phyloP scores from a whole-genome alignment of 2,329 filamentous ascomycete species.

The Fusarium compactum region DNA sequence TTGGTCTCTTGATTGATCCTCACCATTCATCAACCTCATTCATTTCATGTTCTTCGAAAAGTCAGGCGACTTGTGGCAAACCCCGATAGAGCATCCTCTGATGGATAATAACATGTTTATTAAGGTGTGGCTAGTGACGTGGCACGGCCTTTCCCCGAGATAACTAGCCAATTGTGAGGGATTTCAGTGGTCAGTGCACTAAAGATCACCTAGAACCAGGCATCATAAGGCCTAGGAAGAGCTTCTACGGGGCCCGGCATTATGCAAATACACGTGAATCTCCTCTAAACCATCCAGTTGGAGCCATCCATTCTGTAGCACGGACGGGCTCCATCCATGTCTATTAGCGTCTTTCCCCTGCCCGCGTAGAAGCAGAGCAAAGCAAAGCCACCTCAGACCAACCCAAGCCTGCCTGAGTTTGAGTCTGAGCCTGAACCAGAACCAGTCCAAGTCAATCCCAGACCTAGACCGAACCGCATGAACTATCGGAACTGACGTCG shows the following conservation, averaged over 20 bases:
- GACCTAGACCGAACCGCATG: conserved; percentile 43
- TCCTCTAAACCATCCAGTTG: background rate
- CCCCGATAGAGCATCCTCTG: conserved; percentile 35
- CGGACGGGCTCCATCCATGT: background rate
- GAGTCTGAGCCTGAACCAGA: conserved; percentile 24
- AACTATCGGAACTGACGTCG: conserved; percentile 47
- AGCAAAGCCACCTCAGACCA: conserved; percentile 25
- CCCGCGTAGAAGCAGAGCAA: conserved; percentile 26
- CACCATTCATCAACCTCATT: conserved; percentile 15
- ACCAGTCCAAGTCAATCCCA: conserved; percentile 20
- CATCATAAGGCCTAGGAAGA: conserved; percentile 21
- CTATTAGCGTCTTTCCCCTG: conserved; percentile 24
- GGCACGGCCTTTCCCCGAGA: conserved; percentile 22
- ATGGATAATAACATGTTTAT: conserved; percentile 32
- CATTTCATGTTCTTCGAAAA: conserved; percentile 33
- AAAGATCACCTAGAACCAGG: conserved; percentile 6
- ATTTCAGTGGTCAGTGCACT: conserved; percentile 5
- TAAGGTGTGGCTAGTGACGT: conserved; percentile 44
- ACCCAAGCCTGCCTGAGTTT: conserved; percentile 18
- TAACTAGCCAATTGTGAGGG: conserved; percentile 1
- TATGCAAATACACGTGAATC: conserved; percentile 47
- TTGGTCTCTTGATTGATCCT: conserved; percentile 25
- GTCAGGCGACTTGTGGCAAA: conserved; percentile 38
- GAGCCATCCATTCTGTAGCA: background rate
- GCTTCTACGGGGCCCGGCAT: conserved; percentile 1